Base-by-base conservation (phyloP, 805 yeast species). In the Lipomyces starkeyi region DNA sequence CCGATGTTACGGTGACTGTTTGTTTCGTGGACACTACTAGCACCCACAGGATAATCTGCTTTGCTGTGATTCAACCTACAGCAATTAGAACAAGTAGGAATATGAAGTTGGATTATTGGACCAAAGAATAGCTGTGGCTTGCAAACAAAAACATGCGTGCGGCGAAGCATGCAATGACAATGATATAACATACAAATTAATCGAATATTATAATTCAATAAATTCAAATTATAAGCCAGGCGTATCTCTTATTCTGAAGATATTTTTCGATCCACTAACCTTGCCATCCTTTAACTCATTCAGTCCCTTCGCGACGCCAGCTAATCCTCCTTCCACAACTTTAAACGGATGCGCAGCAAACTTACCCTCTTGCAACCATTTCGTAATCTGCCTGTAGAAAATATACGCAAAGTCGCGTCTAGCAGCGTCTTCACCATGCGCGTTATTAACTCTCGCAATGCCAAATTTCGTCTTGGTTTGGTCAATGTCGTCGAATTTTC, bases 291-390 rank as follows among this genome's bases (percentile, higher is more conserved):
- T 56, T 53, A 65, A 34, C 27, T 58, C 57, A 29, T 34, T 29
- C 25, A 68, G 52, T 6, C 64, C 64, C 54, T 52, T 35, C 17
- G 25, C 64, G 25, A 68, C 65, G 34, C 69, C 69, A 25, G 62
- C 67, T 17, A 68, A 62, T 9, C 71, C 71, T 20, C 67, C 67
- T 7, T 58, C 64, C 27, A 59, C 63, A n/a, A 62, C 65, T 17
- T 35, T 40, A 60, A 55, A 68, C 22, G 53, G 62, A 53, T 62
- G 68, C 8, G 56, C 62, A 37, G 49, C 29, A 43, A 62, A 65
- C 29, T 55, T 65, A 11, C 66, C 68, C 56, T 68, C 71, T 20
- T 22, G 53, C 29, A 68, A 61, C 71, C 71, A 68, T 63, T 68
- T 68, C 32, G 64, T 22, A 55, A 68, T 13, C 40, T 62, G 71